Percentiles rank a stretch among this genome's conserved stretches.
Conservation (phyloP, 1,284 basidiomycete species). For the Moesziomyces antarcticus region DNA sequence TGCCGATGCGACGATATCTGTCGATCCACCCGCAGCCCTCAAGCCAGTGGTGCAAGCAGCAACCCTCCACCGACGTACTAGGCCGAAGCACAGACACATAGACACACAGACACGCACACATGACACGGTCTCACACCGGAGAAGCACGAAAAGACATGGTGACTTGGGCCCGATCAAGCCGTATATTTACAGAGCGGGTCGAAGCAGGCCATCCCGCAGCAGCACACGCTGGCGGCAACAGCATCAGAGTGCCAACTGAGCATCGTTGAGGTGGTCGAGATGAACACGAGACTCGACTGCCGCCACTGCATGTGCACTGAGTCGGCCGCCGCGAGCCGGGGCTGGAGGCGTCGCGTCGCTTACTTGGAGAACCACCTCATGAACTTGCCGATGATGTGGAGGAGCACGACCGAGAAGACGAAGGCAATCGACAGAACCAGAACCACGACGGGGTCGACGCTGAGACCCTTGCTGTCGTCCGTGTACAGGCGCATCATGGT, state of each 20-base stretch:
- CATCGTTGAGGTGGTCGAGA: too few species aligned
- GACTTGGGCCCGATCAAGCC: not conserved
- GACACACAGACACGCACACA: not conserved
- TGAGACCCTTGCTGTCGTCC: conserved; percentile 88
- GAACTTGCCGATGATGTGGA: conserved; percentile 95
- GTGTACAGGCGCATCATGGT: conserved; percentile 99
- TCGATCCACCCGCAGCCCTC: not conserved
- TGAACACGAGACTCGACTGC: too few species aligned
- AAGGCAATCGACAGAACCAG: conserved; percentile 96
- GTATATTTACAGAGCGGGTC: not conserved
- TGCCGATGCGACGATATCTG: not conserved
- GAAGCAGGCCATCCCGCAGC: not conserved
- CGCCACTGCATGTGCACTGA: too few species aligned
- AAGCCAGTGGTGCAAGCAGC: too few species aligned
- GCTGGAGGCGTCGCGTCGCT: not conserved
- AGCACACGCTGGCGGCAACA: too few species aligned
- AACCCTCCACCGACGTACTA: too few species aligned
- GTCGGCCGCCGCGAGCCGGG: too few species aligned
- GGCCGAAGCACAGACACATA: too few species aligned
- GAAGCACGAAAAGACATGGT: not conserved
- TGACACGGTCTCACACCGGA: not conserved
- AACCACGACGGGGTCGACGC: conserved; percentile 99
- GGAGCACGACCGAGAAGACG: conserved; percentile 98
- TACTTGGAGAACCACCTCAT: conserved; percentile 89
- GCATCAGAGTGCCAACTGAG: too few species aligned